phyloP scores from a whole-genome alignment of 2,329 filamentous ascomycete species.

The Thielaviopsis populi region DNA sequence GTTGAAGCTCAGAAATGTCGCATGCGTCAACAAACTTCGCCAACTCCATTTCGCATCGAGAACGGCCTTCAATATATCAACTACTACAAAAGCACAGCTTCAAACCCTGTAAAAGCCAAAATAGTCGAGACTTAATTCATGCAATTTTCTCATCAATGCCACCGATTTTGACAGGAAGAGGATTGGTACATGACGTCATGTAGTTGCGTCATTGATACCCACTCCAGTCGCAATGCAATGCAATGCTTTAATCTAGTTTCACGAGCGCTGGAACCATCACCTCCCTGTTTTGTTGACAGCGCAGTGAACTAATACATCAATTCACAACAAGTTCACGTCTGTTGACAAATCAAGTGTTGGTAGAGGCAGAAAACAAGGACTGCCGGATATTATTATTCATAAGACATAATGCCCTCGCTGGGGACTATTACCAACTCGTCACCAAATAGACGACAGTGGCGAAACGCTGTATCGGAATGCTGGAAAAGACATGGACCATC shows the following conservation, averaged over 20 bases:
- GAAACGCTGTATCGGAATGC: not conserved
- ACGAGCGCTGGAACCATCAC: too few species aligned
- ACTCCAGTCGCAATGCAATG: not conserved
- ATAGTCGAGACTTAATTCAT: not conserved
- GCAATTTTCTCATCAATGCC: not conserved
- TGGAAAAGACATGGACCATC: not conserved
- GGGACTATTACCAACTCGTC: slow-evolving; percentile 4
- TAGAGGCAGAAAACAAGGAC: not conserved
- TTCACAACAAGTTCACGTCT: not conserved
- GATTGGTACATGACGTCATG: not conserved
- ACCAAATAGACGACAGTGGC: not conserved
- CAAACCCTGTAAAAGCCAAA: not conserved
- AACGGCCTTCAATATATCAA: too few species aligned
- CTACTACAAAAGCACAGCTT: not conserved
- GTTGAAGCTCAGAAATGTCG: not conserved
- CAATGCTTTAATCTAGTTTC: too few species aligned
- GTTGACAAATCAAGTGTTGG: not conserved
- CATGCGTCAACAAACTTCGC: not conserved
- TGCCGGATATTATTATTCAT: slow-evolving; percentile 13
- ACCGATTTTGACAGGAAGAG: not conserved
- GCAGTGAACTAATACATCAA: not conserved
- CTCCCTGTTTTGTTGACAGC: too few species aligned
- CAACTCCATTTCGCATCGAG: not conserved
- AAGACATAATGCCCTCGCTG: slow-evolving; percentile 6
- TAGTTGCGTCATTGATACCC: not conserved